Conservation (phyloP, 371 early-diverging fungal species). For the Capniomyces stellatus region DNA sequence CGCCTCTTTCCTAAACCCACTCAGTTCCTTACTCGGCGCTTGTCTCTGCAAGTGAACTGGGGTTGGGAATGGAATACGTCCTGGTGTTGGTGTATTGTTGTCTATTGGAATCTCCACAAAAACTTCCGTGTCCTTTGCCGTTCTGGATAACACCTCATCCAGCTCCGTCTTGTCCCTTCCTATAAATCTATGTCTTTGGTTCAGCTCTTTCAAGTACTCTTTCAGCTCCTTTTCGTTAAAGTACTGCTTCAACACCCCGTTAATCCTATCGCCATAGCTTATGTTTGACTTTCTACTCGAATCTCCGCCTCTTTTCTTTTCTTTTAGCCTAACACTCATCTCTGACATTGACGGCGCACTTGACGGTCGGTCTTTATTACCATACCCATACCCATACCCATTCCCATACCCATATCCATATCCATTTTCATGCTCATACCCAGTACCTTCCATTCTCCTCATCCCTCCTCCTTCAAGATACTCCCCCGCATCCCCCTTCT, state of each 20-base stretch:
- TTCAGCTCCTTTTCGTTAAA: background rate
- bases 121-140: background rate
- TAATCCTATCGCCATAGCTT: background rate
- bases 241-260: slow-evolving; percentile 2
- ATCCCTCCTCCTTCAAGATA: too few relatives aligned
- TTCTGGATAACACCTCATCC: background rate
- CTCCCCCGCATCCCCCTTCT: too few relatives aligned
- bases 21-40: too few relatives aligned
- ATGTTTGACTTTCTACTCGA: background rate
- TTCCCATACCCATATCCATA: background rate
- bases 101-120: background rate
- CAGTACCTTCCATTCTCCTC: too few relatives aligned
- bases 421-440: background rate
- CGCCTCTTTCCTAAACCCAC: too few relatives aligned
- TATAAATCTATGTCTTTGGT: slow-evolving; percentile 5
- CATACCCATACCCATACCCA: too few relatives aligned
- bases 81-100: background rate
- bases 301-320: background rate
- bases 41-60: too few relatives aligned
- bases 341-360: background rate
- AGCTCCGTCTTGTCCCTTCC: background rate
- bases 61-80: background rate
- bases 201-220: slow-evolving; percentile 1
- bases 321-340: background rate
- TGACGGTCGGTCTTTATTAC: background rate